These are phyloP conservation scores for Nothophoma quercina DNA, from an alignment of 2,329 filamentous ascomycete genomes.

Conservation along the genomic window DNA sequence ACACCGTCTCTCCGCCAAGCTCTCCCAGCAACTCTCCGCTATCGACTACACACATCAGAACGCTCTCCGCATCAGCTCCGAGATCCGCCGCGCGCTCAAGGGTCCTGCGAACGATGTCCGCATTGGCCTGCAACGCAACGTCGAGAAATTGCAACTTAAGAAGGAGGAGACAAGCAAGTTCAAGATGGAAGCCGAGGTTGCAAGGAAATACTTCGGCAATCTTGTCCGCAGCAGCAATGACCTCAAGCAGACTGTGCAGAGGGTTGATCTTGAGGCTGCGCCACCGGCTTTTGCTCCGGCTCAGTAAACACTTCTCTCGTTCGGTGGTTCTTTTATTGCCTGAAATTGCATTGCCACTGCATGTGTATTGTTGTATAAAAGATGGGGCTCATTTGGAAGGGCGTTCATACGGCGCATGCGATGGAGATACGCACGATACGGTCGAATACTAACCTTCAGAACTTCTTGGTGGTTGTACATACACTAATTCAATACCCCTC, in stretches of 20 bases:
- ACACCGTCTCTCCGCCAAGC: conserved; percentile 82
- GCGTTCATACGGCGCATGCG: conserved; percentile 6
- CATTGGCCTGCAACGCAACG: conserved; percentile 79
- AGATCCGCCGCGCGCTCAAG: conserved; percentile 88
- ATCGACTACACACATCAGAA: conserved; percentile 95
- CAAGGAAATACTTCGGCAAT: conserved; percentile 88
- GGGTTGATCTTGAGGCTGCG: conserved; percentile 62
- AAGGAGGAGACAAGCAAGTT: conserved; percentile 85
- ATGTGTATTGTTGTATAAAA: conserved; percentile 12
- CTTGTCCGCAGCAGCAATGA: conserved; percentile 71
- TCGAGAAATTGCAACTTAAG: conserved; percentile 80
- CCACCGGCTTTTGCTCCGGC: conserved; percentile 51
- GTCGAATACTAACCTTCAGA: not conserved
- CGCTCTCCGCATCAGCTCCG: conserved; percentile 79
- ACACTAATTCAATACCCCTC: conserved; percentile 47
- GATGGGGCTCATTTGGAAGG: not conserved
- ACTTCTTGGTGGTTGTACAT: conserved; percentile 25
- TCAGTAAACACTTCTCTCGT: conserved; percentile 23
- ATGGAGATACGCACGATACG: conserved; percentile 2
- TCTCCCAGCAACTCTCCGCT: conserved; percentile 77
- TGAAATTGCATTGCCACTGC: not conserved
- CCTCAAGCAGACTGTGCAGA: conserved; percentile 57
- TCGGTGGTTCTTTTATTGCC: not conserved
- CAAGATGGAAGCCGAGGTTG: conserved; percentile 82
- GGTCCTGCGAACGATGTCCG: conserved; percentile 87